Evolutionary conservation across 2,329 filamentous ascomycete genomes (phyloP).

Genomic region (Fusarium sp.): DNA sequence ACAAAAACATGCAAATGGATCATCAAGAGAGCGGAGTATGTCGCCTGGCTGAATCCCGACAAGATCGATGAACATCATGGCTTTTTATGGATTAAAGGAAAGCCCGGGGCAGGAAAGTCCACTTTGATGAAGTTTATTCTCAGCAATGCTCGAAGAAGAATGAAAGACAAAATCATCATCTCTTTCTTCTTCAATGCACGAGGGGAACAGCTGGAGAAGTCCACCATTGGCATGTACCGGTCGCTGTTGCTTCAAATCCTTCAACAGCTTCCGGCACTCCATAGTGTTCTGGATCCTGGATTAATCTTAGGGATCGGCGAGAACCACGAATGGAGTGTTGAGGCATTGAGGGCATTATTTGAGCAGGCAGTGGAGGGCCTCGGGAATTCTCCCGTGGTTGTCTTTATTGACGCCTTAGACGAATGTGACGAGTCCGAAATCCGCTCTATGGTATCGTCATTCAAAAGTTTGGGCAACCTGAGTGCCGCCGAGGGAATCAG

Average conservation of each 20-base stretch:
- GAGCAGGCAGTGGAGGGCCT: neutral
- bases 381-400: fast-evolving
- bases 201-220: slow-evolving; percentile 55
- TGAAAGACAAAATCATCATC: slow-evolving; percentile 38
- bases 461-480: slow-evolving; percentile 48
- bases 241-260: slow-evolving; percentile 59
- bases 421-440: slow-evolving; percentile 55
- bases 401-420: slow-evolving; percentile 55
- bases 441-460: slow-evolving; percentile 52
- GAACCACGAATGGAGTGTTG: neutral
- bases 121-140: slow-evolving; percentile 55
- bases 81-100: slow-evolving; percentile 59
- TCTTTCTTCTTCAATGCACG: slow-evolving; percentile 63
- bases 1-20: slow-evolving; percentile 30
- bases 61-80: slow-evolving; percentile 35
- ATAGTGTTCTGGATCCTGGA: slow-evolving; percentile 42
- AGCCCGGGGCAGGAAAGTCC: slow-evolving; percentile 56
- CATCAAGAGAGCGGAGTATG: neutral
- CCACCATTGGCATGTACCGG: slow-evolving; percentile 58
- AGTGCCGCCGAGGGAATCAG: slow-evolving; percentile 12
- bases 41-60: slow-evolving; percentile 2
- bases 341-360: neutral
- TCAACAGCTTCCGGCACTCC: slow-evolving; percentile 43
- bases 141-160: neutral
- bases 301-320: neutral